These are phyloP conservation scores for Leptographium procerum DNA, from an alignment of 2,329 filamentous ascomycete genomes.

Conservation along the genomic window DNA sequence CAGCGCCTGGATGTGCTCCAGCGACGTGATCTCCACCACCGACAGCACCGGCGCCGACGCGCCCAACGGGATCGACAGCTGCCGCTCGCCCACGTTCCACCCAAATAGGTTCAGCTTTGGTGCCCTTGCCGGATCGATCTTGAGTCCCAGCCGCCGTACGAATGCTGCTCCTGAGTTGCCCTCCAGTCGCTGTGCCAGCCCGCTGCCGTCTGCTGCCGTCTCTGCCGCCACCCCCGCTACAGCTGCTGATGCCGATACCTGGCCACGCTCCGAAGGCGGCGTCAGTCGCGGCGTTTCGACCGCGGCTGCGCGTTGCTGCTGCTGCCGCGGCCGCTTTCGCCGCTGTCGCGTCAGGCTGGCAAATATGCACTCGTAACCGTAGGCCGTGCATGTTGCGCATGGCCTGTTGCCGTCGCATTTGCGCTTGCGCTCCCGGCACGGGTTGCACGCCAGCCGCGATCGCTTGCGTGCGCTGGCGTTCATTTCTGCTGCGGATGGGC, in stretches of 20 bases:
- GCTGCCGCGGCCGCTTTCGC: not conserved
- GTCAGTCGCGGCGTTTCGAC: not conserved
- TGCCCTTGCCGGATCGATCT: conserved; percentile 6
- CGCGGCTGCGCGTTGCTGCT: not conserved
- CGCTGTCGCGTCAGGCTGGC: not conserved
- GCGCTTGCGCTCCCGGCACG: conserved; percentile 3
- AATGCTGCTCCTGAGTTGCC: conserved; percentile 6
- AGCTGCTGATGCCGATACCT: not conserved
- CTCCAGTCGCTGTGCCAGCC: conserved; percentile 3
- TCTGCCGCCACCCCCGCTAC: not conserved
- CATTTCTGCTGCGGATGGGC: not conserved
- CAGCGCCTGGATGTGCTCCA: conserved; percentile 33
- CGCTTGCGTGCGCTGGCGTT: not conserved
- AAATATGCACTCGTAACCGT: not conserved
- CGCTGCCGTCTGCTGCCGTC: not conserved
- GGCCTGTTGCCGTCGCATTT: conserved; percentile 1
- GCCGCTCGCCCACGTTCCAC: not conserved
- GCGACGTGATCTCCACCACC: conserved; percentile 28
- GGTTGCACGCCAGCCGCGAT: not conserved
- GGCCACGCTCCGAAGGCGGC: not conserved
- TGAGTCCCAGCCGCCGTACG: conserved; percentile 5
- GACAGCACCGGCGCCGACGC: not conserved
- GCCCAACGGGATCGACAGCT: not conserved
- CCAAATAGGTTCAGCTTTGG: conserved; percentile 6
- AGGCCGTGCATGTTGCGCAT: not conserved